Evolutionary conservation across 2,329 filamentous ascomycete genomes (phyloP).

Genomic region (Pseudogymnoascus sp.): DNA sequence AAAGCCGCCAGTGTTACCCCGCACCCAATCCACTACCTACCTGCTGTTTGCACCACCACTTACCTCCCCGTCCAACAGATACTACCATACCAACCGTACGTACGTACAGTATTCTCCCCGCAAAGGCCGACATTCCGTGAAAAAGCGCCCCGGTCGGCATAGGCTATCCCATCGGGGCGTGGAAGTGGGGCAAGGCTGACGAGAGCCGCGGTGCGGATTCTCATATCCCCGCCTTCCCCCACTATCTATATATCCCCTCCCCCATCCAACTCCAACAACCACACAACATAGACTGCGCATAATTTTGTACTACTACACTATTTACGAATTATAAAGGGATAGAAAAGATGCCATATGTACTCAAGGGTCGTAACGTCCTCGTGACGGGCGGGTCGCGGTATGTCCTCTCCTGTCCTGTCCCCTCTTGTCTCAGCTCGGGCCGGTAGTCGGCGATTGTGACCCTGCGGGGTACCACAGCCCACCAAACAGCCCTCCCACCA

Average conservation of each 20-base stretch:
- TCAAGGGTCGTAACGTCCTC: constrained; percentile 55
- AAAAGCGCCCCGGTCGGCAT: neutral
- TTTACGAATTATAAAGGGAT: neutral
- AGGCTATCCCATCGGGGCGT: neutral
- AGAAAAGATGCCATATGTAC: constrained; percentile 51
- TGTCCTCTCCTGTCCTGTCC: constrained; percentile 17
- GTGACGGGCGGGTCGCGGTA: constrained; percentile 59
- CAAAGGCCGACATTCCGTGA: neutral
- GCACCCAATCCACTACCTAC: neutral
- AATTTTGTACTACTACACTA: too few species aligned
- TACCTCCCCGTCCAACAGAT: neutral
- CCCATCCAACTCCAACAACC: too few species aligned
- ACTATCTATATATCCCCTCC: neutral
- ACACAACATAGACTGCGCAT: too few species aligned
- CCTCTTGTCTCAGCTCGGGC: neutral
- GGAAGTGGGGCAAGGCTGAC: neutral
- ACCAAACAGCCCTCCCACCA: too few species aligned
- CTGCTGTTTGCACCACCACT: neutral
- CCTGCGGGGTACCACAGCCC: neutral
- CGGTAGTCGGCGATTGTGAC: neutral
- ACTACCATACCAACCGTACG: neutral
- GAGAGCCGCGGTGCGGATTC: too few species aligned
- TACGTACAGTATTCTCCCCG: neutral
- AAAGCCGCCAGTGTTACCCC: neutral
- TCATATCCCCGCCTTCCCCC: neutral